phyloP scores from a whole-genome alignment of 805 yeast species.

The Nakazawaea wyomingensis region DNA sequence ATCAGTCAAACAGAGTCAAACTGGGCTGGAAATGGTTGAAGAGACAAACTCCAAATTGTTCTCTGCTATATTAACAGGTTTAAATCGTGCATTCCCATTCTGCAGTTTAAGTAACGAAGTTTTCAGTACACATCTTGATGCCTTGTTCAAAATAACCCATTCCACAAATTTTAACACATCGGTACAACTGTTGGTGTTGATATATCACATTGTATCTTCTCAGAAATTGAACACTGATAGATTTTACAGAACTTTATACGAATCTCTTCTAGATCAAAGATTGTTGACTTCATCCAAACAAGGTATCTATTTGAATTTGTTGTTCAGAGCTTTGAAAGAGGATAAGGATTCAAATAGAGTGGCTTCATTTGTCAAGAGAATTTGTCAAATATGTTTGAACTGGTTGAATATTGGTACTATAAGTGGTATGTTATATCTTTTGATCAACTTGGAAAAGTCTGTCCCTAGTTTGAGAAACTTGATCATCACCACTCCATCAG shows the following conservation, averaged over 20 bases:
- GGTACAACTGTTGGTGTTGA: constrained; percentile 83
- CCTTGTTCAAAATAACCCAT: constrained; percentile 86
- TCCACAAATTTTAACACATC: constrained; percentile 92
- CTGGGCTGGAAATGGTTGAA: constrained; percentile 59
- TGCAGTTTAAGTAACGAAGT: constrained; percentile 67
- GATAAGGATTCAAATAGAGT: constrained; percentile 64
- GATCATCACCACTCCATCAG: constrained; percentile 48
- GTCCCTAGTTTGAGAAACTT: constrained; percentile 65
- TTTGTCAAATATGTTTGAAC: constrained; percentile 75
- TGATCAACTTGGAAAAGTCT: constrained; percentile 60
- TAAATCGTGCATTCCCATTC: constrained; percentile 94
- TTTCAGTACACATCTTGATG: constrained; percentile 72
- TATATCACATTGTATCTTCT: constrained; percentile 69
- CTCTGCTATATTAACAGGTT: constrained; percentile 88
- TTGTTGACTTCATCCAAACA: constrained; percentile 85
- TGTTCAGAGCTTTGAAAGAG: constrained; percentile 75
- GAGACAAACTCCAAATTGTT: constrained; percentile 83
- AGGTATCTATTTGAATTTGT: constrained; percentile 81
- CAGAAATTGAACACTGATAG: constrained; percentile 59
- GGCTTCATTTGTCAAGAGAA: constrained; percentile 85
- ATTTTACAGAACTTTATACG: constrained; percentile 84
- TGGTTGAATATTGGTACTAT: constrained; percentile 89
- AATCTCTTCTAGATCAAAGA: constrained; percentile 80
- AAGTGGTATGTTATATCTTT: constrained; percentile 72
- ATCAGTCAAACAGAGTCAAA: constrained; percentile 58